Base-by-base conservation (phyloP, 371 early-diverging fungal species). In the Nematocida sp. region DNA sequence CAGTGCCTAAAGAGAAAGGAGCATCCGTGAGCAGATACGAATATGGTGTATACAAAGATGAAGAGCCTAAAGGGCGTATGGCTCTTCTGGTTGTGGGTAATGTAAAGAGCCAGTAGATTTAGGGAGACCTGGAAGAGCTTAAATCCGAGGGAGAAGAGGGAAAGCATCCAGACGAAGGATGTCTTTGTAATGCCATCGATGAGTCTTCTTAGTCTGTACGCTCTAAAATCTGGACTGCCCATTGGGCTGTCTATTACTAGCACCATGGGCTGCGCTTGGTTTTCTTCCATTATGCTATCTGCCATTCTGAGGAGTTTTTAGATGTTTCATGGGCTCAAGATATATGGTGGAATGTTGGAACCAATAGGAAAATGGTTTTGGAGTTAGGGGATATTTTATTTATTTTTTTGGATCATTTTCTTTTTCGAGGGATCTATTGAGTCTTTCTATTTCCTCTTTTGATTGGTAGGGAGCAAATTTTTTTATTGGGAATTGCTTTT, bases 1-100 rank as follows among this genome's bases (percentile, higher is more conserved):
- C 78, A 63, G 68, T 85, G 81, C 50, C 84, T 79, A 33, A 66
- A 68, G 30, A 69, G 61, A 59, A 82, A 84, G 16, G 80, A 66
- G 11, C 71, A 33, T 26, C 65, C 57, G 65, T 82, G 83, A 18
- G 77, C 66, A 25, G 77, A 25, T 5, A 78, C 69, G 13, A 85
- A 53, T 0, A 79, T 32, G 32, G 78, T 67, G 69, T 82, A 85
- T 16, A 84, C 83, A 32, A 36, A 38, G n/a, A 84, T 56, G 57
- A 85, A 85, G 1, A 83, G 49, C 61, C 80, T 81, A 33, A 85
- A 65, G 30, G 84, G 84, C 2, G 50, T 78, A 66, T 82, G 79
- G 33, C 55, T 56, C 25, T 53, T 51, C 40, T 81, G 76, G 50
- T 83, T 67, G 45, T 66, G 66, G 48, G 68, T 82, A 28, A 82